Evolutionary conservation across 2,329 filamentous ascomycete species (phyloP).

Genomic region (Cadophora sp.): DNA sequence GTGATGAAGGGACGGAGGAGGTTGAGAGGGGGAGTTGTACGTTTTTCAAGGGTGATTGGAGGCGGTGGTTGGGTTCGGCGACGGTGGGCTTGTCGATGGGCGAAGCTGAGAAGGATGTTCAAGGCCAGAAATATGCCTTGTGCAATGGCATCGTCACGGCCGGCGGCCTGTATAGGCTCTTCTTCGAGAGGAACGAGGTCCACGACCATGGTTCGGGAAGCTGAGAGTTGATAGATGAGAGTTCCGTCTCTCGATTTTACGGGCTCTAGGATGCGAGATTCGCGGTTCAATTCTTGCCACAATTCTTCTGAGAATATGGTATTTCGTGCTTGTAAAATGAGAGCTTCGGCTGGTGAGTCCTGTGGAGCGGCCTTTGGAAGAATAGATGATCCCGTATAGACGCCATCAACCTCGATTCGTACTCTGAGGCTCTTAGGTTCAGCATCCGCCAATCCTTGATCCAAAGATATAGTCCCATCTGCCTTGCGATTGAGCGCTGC

Average conservation of each 20-base stretch:
- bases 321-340: slow-evolving; percentile 77
- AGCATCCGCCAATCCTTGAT: slow-evolving; percentile 57
- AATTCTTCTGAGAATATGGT: slow-evolving; percentile 85
- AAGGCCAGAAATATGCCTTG: slow-evolving; percentile 71
- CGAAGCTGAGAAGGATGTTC: slow-evolving; percentile 77
- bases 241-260: slow-evolving; percentile 68
- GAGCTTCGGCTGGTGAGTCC: slow-evolving; percentile 66
- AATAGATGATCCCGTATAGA: slow-evolving; percentile 62
- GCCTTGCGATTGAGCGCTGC: slow-evolving; percentile 78
- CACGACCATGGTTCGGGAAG: slow-evolving; percentile 65
- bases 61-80: slow-evolving; percentile 70
- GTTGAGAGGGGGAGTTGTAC: slow-evolving; percentile 56
- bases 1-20: slow-evolving; percentile 62
- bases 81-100: slow-evolving; percentile 77
- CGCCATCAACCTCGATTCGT: slow-evolving; percentile 63
- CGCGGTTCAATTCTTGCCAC: slow-evolving; percentile 86
- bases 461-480: slow-evolving; percentile 78
- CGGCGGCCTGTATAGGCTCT: slow-evolving; percentile 40
- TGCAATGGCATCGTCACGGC: slow-evolving; percentile 60
- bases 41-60: slow-evolving; percentile 56
- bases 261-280: slow-evolving; percentile 76
- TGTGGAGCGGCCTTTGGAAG: slow-evolving; percentile 60
- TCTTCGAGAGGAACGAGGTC: slow-evolving; percentile 70
- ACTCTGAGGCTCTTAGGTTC: slow-evolving; percentile 70
- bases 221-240: slow-evolving; percentile 61